Base-by-base conservation (phyloP, 169 alveolate species). In the Plasmodium gaboni region DNA sequence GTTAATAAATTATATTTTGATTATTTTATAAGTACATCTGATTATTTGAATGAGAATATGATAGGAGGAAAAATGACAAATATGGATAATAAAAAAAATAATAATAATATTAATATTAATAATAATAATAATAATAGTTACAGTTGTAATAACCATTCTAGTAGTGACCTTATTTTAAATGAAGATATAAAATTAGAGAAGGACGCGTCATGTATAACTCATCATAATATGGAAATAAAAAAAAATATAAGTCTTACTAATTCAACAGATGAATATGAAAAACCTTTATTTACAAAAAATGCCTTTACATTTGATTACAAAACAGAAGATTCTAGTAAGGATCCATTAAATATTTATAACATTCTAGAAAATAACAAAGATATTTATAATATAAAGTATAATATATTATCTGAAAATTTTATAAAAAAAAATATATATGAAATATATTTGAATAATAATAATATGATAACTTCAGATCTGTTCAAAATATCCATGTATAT, bases 341-440 rank as follows among this genome's bases (percentile, higher is more conserved):
- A 83, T 48, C 91, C 91, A 68, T 72, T 67, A 67, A 83, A 83
- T 57, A 68, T 83, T 83, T 68, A 83, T 22, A 83, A 83, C 46
- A 67, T 83, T 48, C 51, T 83, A 38, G 91, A 83, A 32, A 67
- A 83, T 48, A 83, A 68, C 63, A 68, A 68, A 68, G 12, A 63
- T 8, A 10, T 67, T 48, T 83, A 67, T 83, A 57, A 46, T 28
- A 24, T 8, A 53, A 60, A 46, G 9, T 3, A 59, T 13, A 17
- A 17, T 44, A 63, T 22, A 19, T 50, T 44, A 12, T 57, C 22
- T 19, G 22, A n/a, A 28, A n/a, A 83, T 68, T 32, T 68, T 65
- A 42, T n/a, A 59, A 83, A 44, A 19, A 83, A 83, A 63, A 19
- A 67, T 50, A 67, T 83, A 17, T 68, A 83, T 61, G 17, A 57